Evolutionary conservation across 208 protist genomes (phyloP), one percentile per base, ranked within the genome.

Genomic region (Acanthamoeba quina): DNA sequence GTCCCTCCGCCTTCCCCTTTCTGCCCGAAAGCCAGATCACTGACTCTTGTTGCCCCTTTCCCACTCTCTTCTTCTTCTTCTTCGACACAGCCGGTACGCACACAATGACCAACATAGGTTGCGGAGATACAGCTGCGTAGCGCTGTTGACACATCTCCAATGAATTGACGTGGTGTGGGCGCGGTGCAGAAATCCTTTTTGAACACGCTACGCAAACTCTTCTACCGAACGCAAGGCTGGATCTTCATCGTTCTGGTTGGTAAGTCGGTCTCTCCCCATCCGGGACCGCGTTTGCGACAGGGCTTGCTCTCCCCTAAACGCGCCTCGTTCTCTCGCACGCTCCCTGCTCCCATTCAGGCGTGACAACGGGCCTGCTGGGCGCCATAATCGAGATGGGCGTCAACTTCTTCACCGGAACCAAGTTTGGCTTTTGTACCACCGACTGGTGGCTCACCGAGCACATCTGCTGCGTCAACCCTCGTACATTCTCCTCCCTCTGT

Each of bases 401-500:
- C 60, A 90, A 90, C 41, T 74, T 66, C 60, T 74, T 90, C 60
- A 90, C 60, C 10, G 85, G 85, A 10, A 90, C 62, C 54, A 90
- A 90, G 85, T 90, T 90, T 52, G 85, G 85, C 34, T 74, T 90
- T 10, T 90, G 85, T 29, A 90, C 60, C 31, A 90, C 85, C 34
- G 62, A 90, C 58, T 90, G 54, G 54, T 74, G 60, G 62, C 85
- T 90, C 62, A 90, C 60, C 58, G 62, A 72, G 44, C 60, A 90
- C 54, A 47, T 90, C 34, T 90, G 85, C 47, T 90, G 85, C 26
- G n/a, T 66, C 37, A n/a, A 90, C 21, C 62, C 85, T 37, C 17
- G 85, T 74, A 52, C 60, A 58, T 4, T 72, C 41, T 44, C 41
- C 41, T 44, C 41, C 29, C 29, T 10, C 44, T 60, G 26, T 29